Conservation (phyloP, 768 basidiomycete species). For the Boletus edulis region DNA sequence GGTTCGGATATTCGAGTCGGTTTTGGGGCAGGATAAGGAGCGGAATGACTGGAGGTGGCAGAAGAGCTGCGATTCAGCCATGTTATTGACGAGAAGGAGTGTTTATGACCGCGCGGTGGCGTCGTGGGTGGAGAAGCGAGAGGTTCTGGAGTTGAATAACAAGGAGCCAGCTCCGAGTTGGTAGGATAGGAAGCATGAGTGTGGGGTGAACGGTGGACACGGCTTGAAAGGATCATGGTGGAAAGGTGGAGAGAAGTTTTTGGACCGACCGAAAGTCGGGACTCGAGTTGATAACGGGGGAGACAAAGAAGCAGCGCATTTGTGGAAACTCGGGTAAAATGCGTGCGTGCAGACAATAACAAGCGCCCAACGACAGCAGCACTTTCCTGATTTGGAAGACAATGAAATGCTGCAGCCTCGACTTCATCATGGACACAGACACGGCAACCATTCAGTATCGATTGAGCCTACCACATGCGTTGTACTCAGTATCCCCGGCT, state of each 20-base stretch:
- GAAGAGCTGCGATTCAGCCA: slow-evolving; percentile 43
- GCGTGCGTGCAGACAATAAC: slow-evolving; percentile 17
- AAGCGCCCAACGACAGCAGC: slow-evolving; percentile 22
- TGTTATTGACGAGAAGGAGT: slow-evolving; percentile 39
- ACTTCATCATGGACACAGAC: not conserved
- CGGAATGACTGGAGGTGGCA: slow-evolving; percentile 23
- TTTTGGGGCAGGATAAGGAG: slow-evolving; percentile 33
- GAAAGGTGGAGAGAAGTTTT: not conserved
- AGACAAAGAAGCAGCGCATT: slow-evolving; percentile 10
- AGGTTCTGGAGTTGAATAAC: slow-evolving; percentile 13
- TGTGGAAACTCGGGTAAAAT: slow-evolving; percentile 5
- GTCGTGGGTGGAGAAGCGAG: slow-evolving; percentile 30
- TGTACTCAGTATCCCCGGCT: slow-evolving; percentile 50
- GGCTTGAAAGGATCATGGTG: slow-evolving; percentile 28
- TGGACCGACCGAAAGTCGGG: not conserved
- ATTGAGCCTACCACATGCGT: slow-evolving; percentile 43
- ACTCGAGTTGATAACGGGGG: slow-evolving; percentile 6
- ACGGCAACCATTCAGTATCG: slow-evolving; percentile 42
- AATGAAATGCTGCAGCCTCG: slow-evolving; percentile 2
- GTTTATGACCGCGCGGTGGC: slow-evolving; percentile 31
- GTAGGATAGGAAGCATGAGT: slow-evolving; percentile 7
- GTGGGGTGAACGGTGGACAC: slow-evolving; percentile 4
- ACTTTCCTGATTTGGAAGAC: slow-evolving; percentile 24
- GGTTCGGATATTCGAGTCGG: slow-evolving; percentile 47
- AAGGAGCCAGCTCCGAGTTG: slow-evolving; percentile 29